Base-by-base conservation (phyloP, 257 asterid genomes). In the Nyctanthes arbortristis region DNA sequence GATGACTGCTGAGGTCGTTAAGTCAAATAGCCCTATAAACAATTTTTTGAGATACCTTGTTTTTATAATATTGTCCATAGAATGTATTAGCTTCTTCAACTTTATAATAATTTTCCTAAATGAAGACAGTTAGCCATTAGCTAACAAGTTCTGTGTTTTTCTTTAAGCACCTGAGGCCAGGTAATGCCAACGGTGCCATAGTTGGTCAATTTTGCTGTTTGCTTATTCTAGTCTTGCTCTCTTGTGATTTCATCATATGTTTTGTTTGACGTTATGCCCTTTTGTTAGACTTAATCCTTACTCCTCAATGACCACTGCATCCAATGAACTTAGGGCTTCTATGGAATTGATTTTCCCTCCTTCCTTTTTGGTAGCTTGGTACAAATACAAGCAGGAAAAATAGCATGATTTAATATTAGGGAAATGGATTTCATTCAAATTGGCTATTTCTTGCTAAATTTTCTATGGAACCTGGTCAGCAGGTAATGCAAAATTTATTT, bases 391-490 rank as follows among this genome's bases (percentile, higher is more conserved):
- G 59, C 59, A 2, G 13, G 59, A 52, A 52, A 18, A 52, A 24
- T 1, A 18, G 59, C 59, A 9, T 24, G 59, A 2, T 31, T 20
- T 52, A 52, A 24, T 12, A 52, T 24, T 52, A 22, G 31, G 34
- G 30, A 45, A 45, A 47, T n/a, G 22, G 25, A 37, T 37, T 43
- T 72, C 54, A 55, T 22, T 40, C 67, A 45, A 62, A 30, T 43
- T 12, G 57, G 22, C 27, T 16, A 39, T 60, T 61, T 16, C 8
- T 34, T 47, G 24, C 52, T 37, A 40, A 39, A 28, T 61, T 63
- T 52, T 62, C 18, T 36, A 30, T 49, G 4, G 18, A 29, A 31
- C 12, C 71, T 47, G 7, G 30, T 3, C 2, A 20, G 35, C 33
- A 63, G 25, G 61, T n/a, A 45, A 30, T 63, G 18, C 36, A 49